These are phyloP conservation scores for Podospora sp. DNA, from an alignment of 495 filamentous ascomycete species.

Conservation along the genomic window DNA sequence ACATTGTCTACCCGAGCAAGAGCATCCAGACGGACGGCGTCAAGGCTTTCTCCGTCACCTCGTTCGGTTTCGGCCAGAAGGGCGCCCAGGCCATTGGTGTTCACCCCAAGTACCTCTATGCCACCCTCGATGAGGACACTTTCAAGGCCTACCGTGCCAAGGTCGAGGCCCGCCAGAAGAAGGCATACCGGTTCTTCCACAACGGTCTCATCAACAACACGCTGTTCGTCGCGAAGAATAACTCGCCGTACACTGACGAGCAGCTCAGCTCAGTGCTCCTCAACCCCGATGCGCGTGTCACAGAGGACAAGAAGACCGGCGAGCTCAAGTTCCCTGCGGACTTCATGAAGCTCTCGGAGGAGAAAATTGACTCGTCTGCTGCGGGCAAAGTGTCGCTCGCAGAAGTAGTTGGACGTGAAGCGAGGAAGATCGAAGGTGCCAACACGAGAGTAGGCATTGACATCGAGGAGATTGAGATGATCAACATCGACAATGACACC, in stretches of 20 bases:
- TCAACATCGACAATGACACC: conserved; percentile 90
- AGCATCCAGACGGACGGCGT: conserved; percentile 97
- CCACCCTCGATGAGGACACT: conserved; percentile 83
- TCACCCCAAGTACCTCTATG: conserved; percentile 93
- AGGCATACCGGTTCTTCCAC: conserved; percentile 97
- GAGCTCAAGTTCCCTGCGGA: conserved; percentile 70
- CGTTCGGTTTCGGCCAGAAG: conserved; percentile 99
- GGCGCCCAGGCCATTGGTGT: conserved; percentile 96
- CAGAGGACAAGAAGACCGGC: conserved; percentile 77
- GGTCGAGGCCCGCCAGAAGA: conserved; percentile 92
- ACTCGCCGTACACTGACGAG: conserved; percentile 86
- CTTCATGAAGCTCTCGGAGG: conserved; percentile 59
- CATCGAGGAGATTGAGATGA: conserved; percentile 78
- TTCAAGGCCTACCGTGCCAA: conserved; percentile 82
- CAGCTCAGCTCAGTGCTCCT: conserved; percentile 86
- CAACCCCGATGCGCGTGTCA: conserved; percentile 90
- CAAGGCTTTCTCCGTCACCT: conserved; percentile 98
- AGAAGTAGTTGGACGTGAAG: conserved; percentile 57
- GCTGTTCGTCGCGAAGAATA: conserved; percentile 92
- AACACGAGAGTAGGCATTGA: conserved; percentile 92
- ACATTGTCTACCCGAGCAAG: conserved; percentile 94
- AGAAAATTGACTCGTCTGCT: conserved; percentile 38
- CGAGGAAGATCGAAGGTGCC: conserved; percentile 64
- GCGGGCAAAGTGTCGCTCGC: conserved; percentile 66
- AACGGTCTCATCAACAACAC: conserved; percentile 96